Conservation (phyloP, 805 yeast species). For the Lachancea cidri region DNA sequence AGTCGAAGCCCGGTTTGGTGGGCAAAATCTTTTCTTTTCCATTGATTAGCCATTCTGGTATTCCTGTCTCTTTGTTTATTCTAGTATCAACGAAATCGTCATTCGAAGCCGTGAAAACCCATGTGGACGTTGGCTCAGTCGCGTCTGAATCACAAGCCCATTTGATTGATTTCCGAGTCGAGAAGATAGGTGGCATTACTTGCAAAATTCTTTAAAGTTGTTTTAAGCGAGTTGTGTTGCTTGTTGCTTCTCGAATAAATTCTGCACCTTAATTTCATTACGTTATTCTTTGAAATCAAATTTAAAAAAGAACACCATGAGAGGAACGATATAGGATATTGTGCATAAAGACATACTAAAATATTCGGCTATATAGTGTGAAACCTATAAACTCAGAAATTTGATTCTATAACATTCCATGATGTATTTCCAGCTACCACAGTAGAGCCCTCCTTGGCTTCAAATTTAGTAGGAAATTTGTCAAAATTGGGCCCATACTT, state of each 20-base stretch:
- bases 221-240: too few relatives aligned
- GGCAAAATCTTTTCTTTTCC: slow-evolving; percentile 32
- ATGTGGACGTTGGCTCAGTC: slow-evolving; percentile 43
- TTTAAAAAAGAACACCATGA: too few relatives aligned
- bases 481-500: slow-evolving; percentile 23
- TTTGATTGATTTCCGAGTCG: slow-evolving; percentile 45
- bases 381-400: too few relatives aligned
- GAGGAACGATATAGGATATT: too few relatives aligned
- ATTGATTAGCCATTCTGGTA: slow-evolving; percentile 21
- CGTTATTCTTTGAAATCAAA: too few relatives aligned
- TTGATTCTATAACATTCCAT: slow-evolving; percentile 33
- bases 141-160: slow-evolving; percentile 41
- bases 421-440: slow-evolving; percentile 20
- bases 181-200: slow-evolving; percentile 21
- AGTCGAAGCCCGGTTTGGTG: slow-evolving; percentile 9
- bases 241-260: too few relatives aligned
- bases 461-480: slow-evolving; percentile 27
- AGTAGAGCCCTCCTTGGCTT: slow-evolving; percentile 19
- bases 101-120: slow-evolving; percentile 43
- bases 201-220: too few relatives aligned
- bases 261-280: too few relatives aligned
- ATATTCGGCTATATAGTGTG: too few relatives aligned
- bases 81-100: slow-evolving; percentile 46
- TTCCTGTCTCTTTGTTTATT: slow-evolving; percentile 3
- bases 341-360: too few relatives aligned